These are phyloP conservation scores for Ogataea polymorpha DNA, from an alignment of 805 yeast species.

Conservation along the genomic window DNA sequence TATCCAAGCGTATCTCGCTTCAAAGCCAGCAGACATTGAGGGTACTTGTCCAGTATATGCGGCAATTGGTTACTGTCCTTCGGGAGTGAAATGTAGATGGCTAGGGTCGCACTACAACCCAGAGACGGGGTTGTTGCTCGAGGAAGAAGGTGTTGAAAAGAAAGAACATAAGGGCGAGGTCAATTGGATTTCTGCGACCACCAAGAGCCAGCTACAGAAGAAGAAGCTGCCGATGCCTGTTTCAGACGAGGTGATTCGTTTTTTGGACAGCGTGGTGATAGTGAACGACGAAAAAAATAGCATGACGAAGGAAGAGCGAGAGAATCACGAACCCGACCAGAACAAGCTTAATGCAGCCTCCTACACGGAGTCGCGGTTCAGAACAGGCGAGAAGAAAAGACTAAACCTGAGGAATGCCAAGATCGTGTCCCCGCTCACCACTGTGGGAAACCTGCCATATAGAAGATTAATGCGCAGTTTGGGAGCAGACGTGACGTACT, in stretches of 20 bases:
- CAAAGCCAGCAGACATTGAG: slow-evolving; percentile 68
- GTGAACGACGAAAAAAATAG: slow-evolving; percentile 34
- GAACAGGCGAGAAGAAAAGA: slow-evolving; percentile 76
- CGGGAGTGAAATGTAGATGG: slow-evolving; percentile 93
- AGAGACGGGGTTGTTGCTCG: slow-evolving; percentile 43
- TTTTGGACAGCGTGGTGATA: slow-evolving; percentile 59
- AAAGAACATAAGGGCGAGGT: slow-evolving; percentile 46
- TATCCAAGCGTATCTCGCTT: slow-evolving; percentile 54
- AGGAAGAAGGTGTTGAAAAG: slow-evolving; percentile 38
- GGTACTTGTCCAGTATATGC: slow-evolving; percentile 83
- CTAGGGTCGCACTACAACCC: slow-evolving; percentile 62
- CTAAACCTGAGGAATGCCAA: slow-evolving; percentile 69
- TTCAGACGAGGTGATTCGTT: slow-evolving; percentile 57
- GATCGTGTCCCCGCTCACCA: slow-evolving; percentile 92
- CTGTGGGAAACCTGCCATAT: slow-evolving; percentile 95
- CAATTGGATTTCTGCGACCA: slow-evolving; percentile 53
- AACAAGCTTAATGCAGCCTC: slow-evolving; percentile 38
- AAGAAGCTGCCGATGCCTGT: slow-evolving; percentile 57
- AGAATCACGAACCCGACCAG: slow-evolving; percentile 23
- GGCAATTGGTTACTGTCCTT: slow-evolving; percentile 85
- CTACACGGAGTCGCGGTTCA: slow-evolving; percentile 77
- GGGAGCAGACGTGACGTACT: slow-evolving; percentile 91
- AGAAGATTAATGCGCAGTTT: slow-evolving; percentile 86
- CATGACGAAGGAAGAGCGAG: slow-evolving; percentile 33
- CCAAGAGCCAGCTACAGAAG: slow-evolving; percentile 51